Base-by-base conservation (phyloP, 2,329 filamentous ascomycete genomes). In the Ceratocystis destructans region DNA sequence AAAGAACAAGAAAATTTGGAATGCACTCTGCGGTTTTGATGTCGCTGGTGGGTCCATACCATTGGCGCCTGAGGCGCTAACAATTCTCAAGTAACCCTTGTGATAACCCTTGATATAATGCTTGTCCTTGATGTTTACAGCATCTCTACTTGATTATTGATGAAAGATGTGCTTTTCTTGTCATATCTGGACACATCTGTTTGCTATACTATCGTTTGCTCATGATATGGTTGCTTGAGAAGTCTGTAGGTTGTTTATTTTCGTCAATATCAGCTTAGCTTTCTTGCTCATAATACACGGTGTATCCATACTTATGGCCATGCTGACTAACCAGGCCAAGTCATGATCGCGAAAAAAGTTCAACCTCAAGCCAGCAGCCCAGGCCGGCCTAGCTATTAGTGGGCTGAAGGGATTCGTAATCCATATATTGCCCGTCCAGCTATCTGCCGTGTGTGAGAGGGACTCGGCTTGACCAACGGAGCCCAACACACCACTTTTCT, bases 1-100 rank as follows among this genome's bases (percentile, higher is more conserved):
- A 33, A 64, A 65, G 33, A 66, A 64, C 59, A 66, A 74, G 74
- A 71, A 61, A 61, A 48, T 25, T 62, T 62, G 57, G 25, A 50
- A 7, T 37, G 31, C n/a, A 33, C 48, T n/a, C 28, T 48, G 44
- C 53, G 55, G 41, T 67, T 67, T 67, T 67, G 66, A 64, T 67
- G 25, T 64, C 20, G 45, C 55, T 59, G 28, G 55, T 59, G 55
- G 55, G 17, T 37, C 55, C 55, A 20, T 4, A 3, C 1, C 10
- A n/a, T 59, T 37, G 55, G 8, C 28, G 55, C 55, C 55, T 59
- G 55, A 59, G 55, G 61, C 61, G 37, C 41, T 7, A 62, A 62
- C 15, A 7, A 46, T 12, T 62, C 45, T 5, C 0, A 1, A 8
- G 25, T 7, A 59, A 59, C 55, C 55, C 55, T 59, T 59, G 28